Base-by-base conservation (phyloP, 1,284 basidiomycete genomes). In the Takashimella koratensis region DNA sequence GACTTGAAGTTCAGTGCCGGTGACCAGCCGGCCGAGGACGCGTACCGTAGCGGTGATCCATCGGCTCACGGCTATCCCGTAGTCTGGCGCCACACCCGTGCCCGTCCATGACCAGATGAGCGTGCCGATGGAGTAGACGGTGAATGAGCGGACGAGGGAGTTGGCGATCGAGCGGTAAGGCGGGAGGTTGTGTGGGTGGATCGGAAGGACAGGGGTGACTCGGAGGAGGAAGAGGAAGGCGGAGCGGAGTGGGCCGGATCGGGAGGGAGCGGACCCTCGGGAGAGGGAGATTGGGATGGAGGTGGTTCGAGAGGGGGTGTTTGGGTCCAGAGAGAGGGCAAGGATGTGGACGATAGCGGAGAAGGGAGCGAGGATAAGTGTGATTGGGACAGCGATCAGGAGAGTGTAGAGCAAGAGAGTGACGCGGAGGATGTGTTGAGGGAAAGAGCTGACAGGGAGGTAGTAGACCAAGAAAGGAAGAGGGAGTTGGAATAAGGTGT, bases 121-220 rank as follows among this genome's bases (percentile, higher is more conserved):
- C 30, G 47, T 46, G 5, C 53, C 45, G 22, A 60, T 23, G 21
- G 21, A 24, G 30, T 58, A 60, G 19, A 52, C 53, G 43, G 27
- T 36, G 10, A 47, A 12, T 12, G 52, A 49, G 19, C 59, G 41
- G 3, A 41, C 2, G 19, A 45, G 13, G 3, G 49, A 36, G 11
- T 22, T 16, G 13, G 21, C 3, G 19, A 40, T 21, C 5, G 49
- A 16, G 10, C 20, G 10, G 11, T 43, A 13, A 2, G 59, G 59
- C 8, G 59, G 56, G 13, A 55, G 40, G 24, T 58, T 60, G 41
- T 58, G 50, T 4, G 52, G 59, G 41, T 60, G 56, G 8, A 60
- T 46, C 16, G 59, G 27, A 16, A 57, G 25, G 30, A 36, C 30
- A 36, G 30, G 30, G 8, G 16, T 36, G 16, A 8, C 8, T 16